Base-by-base conservation (phyloP, 1,284 basidiomycete genomes). In the Cystobasidium pallidum region DNA sequence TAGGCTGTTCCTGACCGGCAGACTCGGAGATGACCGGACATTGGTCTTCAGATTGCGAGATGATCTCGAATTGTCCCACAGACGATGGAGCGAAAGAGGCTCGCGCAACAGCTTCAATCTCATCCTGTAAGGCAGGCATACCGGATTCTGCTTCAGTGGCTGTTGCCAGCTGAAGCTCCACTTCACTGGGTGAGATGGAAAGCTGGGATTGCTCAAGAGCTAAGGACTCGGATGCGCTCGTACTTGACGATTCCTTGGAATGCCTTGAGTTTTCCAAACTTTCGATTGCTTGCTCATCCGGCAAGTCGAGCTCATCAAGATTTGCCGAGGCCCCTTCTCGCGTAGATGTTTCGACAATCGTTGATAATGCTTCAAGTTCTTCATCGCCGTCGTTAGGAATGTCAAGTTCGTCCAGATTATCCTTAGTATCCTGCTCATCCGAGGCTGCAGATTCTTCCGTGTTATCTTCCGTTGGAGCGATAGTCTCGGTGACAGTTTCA, bases 101-200 rank as follows among this genome's bases (percentile, higher is more conserved):
- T 28, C 28, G 39, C n/a, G 32, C 45, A 3, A 49, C 19, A 24
- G 32, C 62, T 30, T 43, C 62, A 26, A 65, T 65, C 28, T 36
- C 62, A 49, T n/a, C 47, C 21, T 47, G 41, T 21, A 52, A 21
- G 32, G 21, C 62, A 11, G 49, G 47, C 34, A 54, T 57, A 17
- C 36, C 49, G 41, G 65, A 11, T 17, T 36, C 52, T 17, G 10
- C 36, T 28, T 45, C 64, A 36, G 43, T 57, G n/a, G 66, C 24
- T 45, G 32, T 59, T 19, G 66, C 55, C 7, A 59, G 66, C 17
- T 68, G 30, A 64, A 51, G 34, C 24, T 71, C 68, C 11, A 71
- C 52, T 39, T 71, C 68, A 39, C 59, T 64, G 13, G 68, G 68
- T 7, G 68, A 64, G 26, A 71, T 26, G 3, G 68, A 71, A 45